These are phyloP conservation scores for Aspergillus sp. DNA, from an alignment of 2,329 filamentous ascomycete species.

Conservation along the genomic window DNA sequence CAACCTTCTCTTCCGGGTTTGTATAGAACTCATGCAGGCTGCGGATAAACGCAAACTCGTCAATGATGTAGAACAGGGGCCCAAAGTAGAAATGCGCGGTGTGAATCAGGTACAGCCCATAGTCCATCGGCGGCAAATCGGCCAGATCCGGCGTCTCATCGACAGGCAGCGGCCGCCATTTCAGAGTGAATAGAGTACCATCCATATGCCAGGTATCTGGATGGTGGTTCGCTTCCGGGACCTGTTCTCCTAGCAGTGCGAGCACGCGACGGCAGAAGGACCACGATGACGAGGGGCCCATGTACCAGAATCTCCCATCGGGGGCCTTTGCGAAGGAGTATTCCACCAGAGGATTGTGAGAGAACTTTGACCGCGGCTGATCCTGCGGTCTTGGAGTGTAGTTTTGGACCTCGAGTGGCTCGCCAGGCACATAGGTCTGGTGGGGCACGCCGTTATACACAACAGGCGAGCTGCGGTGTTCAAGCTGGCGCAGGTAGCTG, in stretches of 20 bases:
- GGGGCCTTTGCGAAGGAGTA: constrained; percentile 30
- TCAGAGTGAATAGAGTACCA: constrained; percentile 30
- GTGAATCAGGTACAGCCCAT: constrained; percentile 55
- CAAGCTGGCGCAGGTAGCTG: background rate
- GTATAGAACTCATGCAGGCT: constrained; percentile 45
- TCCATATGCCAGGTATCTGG: constrained; percentile 32
- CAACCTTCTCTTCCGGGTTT: constrained; percentile 27
- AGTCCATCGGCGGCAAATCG: constrained; percentile 51
- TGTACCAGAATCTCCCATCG: constrained; percentile 17
- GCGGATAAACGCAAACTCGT: constrained; percentile 47
- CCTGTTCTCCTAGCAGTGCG: constrained; percentile 31
- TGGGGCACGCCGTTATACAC: background rate
- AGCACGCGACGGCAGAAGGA: constrained; percentile 38
- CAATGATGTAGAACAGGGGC: constrained; percentile 56
- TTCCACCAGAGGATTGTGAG: background rate
- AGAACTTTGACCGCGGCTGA: background rate
- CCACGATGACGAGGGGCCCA: constrained; percentile 37
- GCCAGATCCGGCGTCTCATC: constrained; percentile 30
- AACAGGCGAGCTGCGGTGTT: background rate
- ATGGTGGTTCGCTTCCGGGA: constrained; percentile 31
- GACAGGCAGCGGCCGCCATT: constrained; percentile 27
- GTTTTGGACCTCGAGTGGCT: background rate
- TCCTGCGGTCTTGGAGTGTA: background rate
- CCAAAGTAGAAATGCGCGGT: constrained; percentile 58
- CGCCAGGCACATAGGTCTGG: background rate